Percentiles rank a stretch among this genome's conserved stretches.
These are phyloP conservation scores for Aspergillus eucalypticola DNA, from an alignment of 2,329 filamentous ascomycete genomes.

Conservation along the genomic window DNA sequence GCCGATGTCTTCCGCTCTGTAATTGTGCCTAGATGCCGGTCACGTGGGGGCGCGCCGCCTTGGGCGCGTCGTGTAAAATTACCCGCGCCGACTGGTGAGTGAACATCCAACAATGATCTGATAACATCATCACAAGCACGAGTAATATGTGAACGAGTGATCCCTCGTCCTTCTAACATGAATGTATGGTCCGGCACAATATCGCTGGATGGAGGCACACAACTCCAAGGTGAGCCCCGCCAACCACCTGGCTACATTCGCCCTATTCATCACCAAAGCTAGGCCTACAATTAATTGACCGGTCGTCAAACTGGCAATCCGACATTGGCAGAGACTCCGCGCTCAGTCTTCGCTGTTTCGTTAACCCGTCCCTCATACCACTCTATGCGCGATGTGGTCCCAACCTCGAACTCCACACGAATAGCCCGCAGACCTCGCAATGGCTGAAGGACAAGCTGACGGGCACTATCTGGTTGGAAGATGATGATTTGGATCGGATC, in stretches of 20 bases:
- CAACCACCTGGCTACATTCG: not conserved
- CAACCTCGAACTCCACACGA: constrained; percentile 42
- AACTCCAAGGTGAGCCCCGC: constrained; percentile 34
- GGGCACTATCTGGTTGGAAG: constrained; percentile 36
- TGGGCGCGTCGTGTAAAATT: constrained; percentile 9
- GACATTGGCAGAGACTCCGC: constrained; percentile 36
- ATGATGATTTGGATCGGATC: constrained; percentile 32
- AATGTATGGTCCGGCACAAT: constrained; percentile 43
- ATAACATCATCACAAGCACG: not conserved
- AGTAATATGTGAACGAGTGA: constrained; percentile 16
- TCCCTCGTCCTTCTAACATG: constrained; percentile 28
- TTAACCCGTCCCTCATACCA: constrained; percentile 44
- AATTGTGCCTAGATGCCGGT: not conserved
- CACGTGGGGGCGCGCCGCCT: constrained; percentile 5
- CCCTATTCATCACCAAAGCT: constrained; percentile 17
- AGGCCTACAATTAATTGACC: constrained; percentile 39
- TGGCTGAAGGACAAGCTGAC: constrained; percentile 43
- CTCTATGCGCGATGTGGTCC: constrained; percentile 43
- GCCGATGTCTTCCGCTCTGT: constrained; percentile 2
- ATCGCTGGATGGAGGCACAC: constrained; percentile 26
- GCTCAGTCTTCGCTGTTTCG: constrained; percentile 37
- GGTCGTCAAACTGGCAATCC: constrained; percentile 34
- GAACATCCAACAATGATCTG: not conserved
- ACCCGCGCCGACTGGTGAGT: constrained; percentile 1
- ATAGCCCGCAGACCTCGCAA: constrained; percentile 33